Evolutionary conservation across 352 stramenopile genomes (phyloP).

Genomic region (Globisporangium uncinulatum): DNA sequence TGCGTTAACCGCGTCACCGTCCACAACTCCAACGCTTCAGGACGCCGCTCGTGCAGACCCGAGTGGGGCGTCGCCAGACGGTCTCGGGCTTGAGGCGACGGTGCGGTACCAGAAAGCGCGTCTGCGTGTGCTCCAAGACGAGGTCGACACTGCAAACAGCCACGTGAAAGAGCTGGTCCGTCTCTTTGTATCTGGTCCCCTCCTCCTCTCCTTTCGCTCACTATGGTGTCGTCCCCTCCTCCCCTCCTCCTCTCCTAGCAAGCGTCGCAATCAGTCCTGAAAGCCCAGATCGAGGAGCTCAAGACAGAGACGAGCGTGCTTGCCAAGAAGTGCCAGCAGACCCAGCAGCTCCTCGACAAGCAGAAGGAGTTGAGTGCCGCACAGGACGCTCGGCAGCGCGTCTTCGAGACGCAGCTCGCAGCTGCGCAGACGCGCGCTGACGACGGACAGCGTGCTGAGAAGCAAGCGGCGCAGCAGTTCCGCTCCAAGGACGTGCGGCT

Average conservation of each 20-base stretch:
- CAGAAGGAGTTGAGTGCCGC: slow-evolving; percentile 68
- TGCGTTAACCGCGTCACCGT: not conserved
- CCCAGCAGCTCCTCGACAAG: slow-evolving; percentile 66
- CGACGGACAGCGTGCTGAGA: slow-evolving; percentile 52
- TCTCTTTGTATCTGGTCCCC: not conserved
- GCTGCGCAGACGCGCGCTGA: slow-evolving; percentile 42
- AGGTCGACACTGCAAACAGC: slow-evolving; percentile 34
- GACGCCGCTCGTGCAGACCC: not conserved
- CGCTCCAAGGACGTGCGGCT: slow-evolving; percentile 77
- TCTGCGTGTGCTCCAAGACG: slow-evolving; percentile 65
- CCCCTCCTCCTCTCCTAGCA: no score
- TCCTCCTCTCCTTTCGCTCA: not conserved
- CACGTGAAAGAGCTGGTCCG: slow-evolving; percentile 38
- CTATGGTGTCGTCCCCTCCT: not conserved
- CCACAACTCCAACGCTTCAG: slow-evolving; percentile 2
- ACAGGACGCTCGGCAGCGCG: slow-evolving; percentile 65
- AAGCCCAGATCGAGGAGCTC: slow-evolving; percentile 40
- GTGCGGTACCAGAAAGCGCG: slow-evolving; percentile 72
- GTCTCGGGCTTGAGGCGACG: slow-evolving; percentile 51
- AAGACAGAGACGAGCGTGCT: slow-evolving; percentile 37
- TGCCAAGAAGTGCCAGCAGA: slow-evolving; percentile 59
- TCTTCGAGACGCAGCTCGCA: slow-evolving; percentile 60
- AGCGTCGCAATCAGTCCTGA: slow-evolving; percentile 24
- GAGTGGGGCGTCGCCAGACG: slow-evolving; percentile 17
- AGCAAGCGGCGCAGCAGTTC: slow-evolving; percentile 58